Conservation (phyloP, 495 filamentous ascomycete species). For the Aspergillus leporis region DNA sequence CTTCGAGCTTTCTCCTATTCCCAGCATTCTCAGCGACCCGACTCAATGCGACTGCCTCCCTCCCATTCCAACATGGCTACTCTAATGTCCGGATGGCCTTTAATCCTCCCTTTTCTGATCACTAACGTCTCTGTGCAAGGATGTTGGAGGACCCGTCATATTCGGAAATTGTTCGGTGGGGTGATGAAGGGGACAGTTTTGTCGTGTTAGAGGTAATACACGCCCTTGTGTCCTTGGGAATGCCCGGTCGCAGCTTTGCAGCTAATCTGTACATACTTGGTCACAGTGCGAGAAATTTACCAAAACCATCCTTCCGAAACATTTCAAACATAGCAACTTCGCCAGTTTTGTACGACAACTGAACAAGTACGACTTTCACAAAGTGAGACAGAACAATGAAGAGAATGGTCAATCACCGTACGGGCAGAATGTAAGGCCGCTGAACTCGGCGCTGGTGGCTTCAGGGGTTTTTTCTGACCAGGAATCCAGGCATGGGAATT, state of each 20-base stretch:
- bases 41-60: slow-evolving; percentile 7
- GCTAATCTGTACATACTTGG: slow-evolving; percentile 9
- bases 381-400: slow-evolving; percentile 95
- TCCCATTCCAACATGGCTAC: slow-evolving; percentile 12
- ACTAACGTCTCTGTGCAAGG: slow-evolving; percentile 44
- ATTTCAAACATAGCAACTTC: slow-evolving; percentile 99
- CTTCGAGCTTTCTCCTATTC: neutral
- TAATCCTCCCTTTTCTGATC: neutral
- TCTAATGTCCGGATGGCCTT: slow-evolving; percentile 13
- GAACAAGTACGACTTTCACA: slow-evolving; percentile 99
- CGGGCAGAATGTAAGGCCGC: slow-evolving; percentile 73
- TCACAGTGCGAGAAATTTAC: slow-evolving; percentile 95
- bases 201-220: slow-evolving; percentile 87
- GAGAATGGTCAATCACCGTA: slow-evolving; percentile 90
- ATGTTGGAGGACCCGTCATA: slow-evolving; percentile 98
- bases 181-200: slow-evolving; percentile 90
- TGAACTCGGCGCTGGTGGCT: neutral
- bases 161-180: slow-evolving; percentile 91
- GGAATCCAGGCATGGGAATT: slow-evolving; percentile 86
- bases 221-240: slow-evolving; percentile 5
- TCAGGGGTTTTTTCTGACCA: slow-evolving; percentile 12
- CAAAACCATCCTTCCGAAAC: slow-evolving; percentile 93
- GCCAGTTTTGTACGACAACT: slow-evolving; percentile 97
- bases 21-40: neutral
- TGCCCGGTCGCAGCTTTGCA: slow-evolving; percentile 9